Evolutionary conservation across 2,329 filamentous ascomycete genomes (phyloP).

Genomic region (Clonostachys solani): DNA sequence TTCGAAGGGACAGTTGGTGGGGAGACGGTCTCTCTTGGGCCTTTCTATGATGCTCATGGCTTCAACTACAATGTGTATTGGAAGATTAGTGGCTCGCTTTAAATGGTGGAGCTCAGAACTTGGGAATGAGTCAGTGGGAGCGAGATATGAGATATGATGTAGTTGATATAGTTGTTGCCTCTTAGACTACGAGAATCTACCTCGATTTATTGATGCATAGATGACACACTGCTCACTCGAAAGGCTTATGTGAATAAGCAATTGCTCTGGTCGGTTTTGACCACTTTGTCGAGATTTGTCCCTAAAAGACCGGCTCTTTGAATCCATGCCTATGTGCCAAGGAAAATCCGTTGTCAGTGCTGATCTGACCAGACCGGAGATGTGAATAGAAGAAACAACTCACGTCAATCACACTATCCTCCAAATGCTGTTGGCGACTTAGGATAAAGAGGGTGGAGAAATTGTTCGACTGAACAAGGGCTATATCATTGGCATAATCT

Average conservation of each 20-base stretch:
- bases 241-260: conserved; percentile 11
- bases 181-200: no score
- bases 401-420: conserved; percentile 17
- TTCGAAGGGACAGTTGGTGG: conserved; percentile 25
- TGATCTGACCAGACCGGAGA: neutral
- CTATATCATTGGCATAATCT: conserved; percentile 23
- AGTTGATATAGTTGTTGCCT: no score
- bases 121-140: no score
- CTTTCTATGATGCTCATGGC: conserved; percentile 34
- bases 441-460: conserved; percentile 24
- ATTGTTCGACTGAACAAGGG: conserved; percentile 23
- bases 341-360: neutral
- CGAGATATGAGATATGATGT: no score
- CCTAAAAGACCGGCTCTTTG: conserved; percentile 14
- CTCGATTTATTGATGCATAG: no score
- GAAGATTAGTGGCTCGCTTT: conserved; percentile 8
- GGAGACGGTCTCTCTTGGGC: conserved; percentile 20
- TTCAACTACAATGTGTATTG: conserved; percentile 39
- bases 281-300: conserved; percentile 14
- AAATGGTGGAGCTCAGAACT: no score
- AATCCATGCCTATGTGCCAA: conserved; percentile 13
- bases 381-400: conserved; percentile 2
- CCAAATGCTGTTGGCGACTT: conserved; percentile 18
- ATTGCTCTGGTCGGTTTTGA: conserved; percentile 17
- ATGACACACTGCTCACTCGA: no score